Evolutionary conservation across 2,329 filamentous ascomycete species (phyloP).

Genomic region (Clarireedia monteithiana): DNA sequence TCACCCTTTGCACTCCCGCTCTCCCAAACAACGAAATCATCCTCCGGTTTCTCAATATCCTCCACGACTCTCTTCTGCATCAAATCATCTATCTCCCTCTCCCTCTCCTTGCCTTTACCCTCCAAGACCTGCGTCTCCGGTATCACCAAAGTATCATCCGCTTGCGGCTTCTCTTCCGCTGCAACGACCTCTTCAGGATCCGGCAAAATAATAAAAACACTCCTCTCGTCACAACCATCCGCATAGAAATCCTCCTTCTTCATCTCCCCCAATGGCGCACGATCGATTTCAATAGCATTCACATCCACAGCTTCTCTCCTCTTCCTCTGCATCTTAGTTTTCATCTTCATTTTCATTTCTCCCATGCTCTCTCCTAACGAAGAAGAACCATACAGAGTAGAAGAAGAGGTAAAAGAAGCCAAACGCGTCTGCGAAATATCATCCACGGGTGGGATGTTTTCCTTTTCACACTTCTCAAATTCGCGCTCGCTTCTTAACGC

Average conservation of each 20-base stretch:
- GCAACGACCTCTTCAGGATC: conserved; percentile 26
- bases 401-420: conserved; percentile 15
- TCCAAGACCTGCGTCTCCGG: too few relatives aligned
- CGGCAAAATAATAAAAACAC: conserved; percentile 54
- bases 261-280: conserved; percentile 60
- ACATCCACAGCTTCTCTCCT: conserved; percentile 36
- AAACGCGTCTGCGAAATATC: conserved; percentile 51
- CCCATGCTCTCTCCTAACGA: background rate
- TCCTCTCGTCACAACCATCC: conserved; percentile 54
- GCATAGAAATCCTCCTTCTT: conserved; percentile 60
- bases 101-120: conserved; percentile 1
- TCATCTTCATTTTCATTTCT: conserved; percentile 23
- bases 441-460: conserved; percentile 76
- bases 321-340: conserved; percentile 27
- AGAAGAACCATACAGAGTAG: background rate
- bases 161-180: background rate
- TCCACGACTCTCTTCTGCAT: conserved; percentile 38
- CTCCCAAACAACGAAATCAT: conserved; percentile 63
- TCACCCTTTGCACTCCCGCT: conserved; percentile 54
- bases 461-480: conserved; percentile 61
- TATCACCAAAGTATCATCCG: background rate
- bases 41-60: conserved; percentile 50
- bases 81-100: conserved; percentile 32
- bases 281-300: conserved; percentile 56
- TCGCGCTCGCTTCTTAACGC: conserved; percentile 44